phyloP scores from a whole-genome alignment of 257 asterid species.

The Penstemon eatonii region DNA sequence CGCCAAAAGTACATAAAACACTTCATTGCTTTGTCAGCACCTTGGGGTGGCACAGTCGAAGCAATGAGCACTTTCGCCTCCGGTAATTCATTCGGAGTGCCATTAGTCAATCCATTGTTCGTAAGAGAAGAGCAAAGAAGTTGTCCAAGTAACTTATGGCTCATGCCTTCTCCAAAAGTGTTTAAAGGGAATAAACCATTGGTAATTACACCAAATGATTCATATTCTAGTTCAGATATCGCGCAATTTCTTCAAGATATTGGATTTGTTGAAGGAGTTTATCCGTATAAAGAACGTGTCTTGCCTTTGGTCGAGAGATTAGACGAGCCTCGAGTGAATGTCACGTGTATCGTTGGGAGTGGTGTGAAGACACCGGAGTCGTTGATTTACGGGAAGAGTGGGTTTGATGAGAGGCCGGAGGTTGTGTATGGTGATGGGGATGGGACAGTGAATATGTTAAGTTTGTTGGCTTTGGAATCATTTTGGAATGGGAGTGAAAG shows the following conservation, averaged over 20 bases:
- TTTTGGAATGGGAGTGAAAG: constrained; percentile 39
- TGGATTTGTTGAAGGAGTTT: constrained; percentile 55
- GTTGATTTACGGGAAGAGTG: constrained; percentile 48
- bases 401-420: constrained; percentile 64
- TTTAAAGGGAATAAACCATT: constrained; percentile 37
- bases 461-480: constrained; percentile 61
- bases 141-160: constrained; percentile 69
- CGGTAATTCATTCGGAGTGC: constrained; percentile 69
- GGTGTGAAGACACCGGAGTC: constrained; percentile 61
- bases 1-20: constrained; percentile 61
- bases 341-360: constrained; percentile 68
- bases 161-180: constrained; percentile 66
- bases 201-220: constrained; percentile 37
- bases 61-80: constrained; percentile 71
- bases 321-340: constrained; percentile 39
- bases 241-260: constrained; percentile 58
- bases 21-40: constrained; percentile 66
- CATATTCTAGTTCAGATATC: constrained; percentile 48
- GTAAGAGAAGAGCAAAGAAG: constrained; percentile 77
- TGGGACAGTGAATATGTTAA: constrained; percentile 78
- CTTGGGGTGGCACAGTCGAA: constrained; percentile 93
- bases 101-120: constrained; percentile 63
- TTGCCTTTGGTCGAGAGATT: constrained; percentile 54
- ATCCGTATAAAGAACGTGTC: constrained; percentile 56
- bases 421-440: constrained; percentile 79